phyloP scores from a whole-genome alignment of 768 basidiomycete genomes.

The Leccinum disarticulatum region DNA sequence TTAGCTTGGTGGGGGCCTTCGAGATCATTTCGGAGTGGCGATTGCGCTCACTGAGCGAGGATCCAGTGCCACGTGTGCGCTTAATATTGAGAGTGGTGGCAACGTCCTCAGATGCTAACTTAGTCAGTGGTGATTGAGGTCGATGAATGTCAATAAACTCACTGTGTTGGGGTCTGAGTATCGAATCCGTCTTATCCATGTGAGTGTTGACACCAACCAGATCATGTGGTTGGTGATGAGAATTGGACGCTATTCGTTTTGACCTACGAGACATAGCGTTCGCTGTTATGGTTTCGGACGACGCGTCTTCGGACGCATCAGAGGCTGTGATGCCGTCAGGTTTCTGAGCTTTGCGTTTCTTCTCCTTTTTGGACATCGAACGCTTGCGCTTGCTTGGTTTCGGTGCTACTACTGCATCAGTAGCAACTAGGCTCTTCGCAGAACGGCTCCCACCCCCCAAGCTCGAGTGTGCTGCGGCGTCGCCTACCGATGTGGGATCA shows the following conservation, averaged over 20 bases:
- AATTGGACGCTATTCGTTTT: conserved; percentile 13
- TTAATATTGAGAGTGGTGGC: neutral
- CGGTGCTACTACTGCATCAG: neutral
- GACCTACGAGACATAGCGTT: conserved; percentile 7
- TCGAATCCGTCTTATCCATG: neutral
- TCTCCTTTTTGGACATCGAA: conserved; percentile 2
- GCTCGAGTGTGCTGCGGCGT: neutral
- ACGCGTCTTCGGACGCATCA: conserved; percentile 25
- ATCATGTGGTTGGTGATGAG: neutral
- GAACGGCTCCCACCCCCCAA: neutral
- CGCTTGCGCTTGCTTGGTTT: neutral
- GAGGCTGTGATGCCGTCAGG: conserved; percentile 16
- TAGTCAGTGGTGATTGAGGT: neutral
- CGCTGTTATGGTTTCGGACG: neutral
- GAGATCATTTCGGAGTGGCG: neutral
- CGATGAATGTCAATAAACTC: neutral
- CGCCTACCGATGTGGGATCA: conserved; percentile 3
- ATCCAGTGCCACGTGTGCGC: neutral
- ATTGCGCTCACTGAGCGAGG: conserved; percentile 1
- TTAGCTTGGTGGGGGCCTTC: neutral
- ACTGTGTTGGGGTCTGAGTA: neutral
- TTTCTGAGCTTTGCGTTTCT: conserved; percentile 29
- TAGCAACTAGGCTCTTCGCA: neutral
- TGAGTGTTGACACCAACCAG: neutral
- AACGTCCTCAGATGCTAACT: neutral